These are phyloP conservation scores for Nigrograna mackinnonii DNA, from an alignment of 2,329 filamentous ascomycete genomes.

Conservation along the genomic window DNA sequence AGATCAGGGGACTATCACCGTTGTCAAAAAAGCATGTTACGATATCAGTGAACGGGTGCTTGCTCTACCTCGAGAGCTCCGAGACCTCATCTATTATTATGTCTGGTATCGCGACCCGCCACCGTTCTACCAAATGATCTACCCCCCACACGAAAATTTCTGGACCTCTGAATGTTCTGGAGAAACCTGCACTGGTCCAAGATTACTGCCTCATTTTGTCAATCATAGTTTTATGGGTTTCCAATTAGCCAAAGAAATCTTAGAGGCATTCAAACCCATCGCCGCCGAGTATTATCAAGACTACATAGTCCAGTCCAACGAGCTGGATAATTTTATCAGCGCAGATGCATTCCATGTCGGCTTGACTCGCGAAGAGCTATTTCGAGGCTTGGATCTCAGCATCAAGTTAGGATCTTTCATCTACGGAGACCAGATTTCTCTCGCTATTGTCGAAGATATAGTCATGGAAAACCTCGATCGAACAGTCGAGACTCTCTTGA, in stretches of 20 bases:
- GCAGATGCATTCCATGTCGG: conserved; percentile 3
- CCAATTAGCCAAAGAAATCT: neutral
- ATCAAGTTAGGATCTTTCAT: neutral
- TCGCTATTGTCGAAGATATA: neutral
- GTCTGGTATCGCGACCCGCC: neutral
- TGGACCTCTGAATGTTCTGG: neutral
- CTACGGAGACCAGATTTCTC: neutral
- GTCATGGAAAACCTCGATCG: neutral
- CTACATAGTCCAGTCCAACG: neutral
- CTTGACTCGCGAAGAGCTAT: conserved; percentile 1
- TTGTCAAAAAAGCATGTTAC: neutral
- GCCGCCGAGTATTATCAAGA: neutral
- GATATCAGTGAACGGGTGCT: neutral
- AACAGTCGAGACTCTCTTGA: neutral
- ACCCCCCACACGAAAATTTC: neutral
- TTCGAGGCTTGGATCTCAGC: neutral
- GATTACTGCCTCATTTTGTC: neutral
- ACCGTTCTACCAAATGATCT: neutral
- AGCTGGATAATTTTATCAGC: neutral
- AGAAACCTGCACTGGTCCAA: neutral
- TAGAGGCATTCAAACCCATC: neutral
- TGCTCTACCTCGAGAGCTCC: conserved; percentile 2
- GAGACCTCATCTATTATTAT: conserved; percentile 2
- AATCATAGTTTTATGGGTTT: neutral
- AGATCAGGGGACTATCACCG: too few relatives aligned